Evolutionary conservation across 1,284 basidiomycete species (phyloP).

Genomic region (Phellinidium pouzarii): DNA sequence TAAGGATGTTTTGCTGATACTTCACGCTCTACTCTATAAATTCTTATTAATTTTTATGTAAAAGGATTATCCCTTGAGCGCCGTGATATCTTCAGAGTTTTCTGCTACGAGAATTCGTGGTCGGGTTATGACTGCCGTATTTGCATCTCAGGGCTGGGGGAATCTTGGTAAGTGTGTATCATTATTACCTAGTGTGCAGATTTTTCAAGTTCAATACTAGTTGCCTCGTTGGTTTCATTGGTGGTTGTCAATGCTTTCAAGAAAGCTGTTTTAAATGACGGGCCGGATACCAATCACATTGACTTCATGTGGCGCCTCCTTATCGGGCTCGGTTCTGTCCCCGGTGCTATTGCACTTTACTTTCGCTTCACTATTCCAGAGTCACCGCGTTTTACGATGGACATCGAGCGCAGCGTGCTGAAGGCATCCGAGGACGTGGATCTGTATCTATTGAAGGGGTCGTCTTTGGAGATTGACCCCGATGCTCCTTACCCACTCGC

Average conservation of each 20-base stretch:
- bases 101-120: slow-evolving; percentile 52
- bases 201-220: slow-evolving; percentile 22
- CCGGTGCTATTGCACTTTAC: slow-evolving; percentile 46
- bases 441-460: slow-evolving; percentile 46
- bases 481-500: slow-evolving; percentile 52
- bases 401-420: slow-evolving; percentile 49
- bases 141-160: slow-evolving; percentile 51
- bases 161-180: slow-evolving; percentile 34
- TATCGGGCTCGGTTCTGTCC: slow-evolving; percentile 47
- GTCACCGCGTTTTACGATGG: slow-evolving; percentile 65
- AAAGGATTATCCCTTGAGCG: slow-evolving; percentile 45
- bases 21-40: no score
- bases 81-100: slow-evolving; percentile 54
- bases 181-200: background rate
- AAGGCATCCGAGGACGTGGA: slow-evolving; percentile 65
- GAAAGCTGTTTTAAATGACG: slow-evolving; percentile 35
- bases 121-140: slow-evolving; percentile 50
- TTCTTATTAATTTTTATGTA: no score
- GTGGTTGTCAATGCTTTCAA: slow-evolving; percentile 54
- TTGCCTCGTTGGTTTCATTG: slow-evolving; percentile 49
- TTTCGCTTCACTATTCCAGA: slow-evolving; percentile 54
- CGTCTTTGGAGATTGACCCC: slow-evolving; percentile 46
- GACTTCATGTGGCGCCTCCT: slow-evolving; percentile 35
- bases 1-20: no score
- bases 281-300: slow-evolving; percentile 27